phyloP scores from a whole-genome alignment of 1,284 basidiomycete species.

The Malassezia furfur region DNA sequence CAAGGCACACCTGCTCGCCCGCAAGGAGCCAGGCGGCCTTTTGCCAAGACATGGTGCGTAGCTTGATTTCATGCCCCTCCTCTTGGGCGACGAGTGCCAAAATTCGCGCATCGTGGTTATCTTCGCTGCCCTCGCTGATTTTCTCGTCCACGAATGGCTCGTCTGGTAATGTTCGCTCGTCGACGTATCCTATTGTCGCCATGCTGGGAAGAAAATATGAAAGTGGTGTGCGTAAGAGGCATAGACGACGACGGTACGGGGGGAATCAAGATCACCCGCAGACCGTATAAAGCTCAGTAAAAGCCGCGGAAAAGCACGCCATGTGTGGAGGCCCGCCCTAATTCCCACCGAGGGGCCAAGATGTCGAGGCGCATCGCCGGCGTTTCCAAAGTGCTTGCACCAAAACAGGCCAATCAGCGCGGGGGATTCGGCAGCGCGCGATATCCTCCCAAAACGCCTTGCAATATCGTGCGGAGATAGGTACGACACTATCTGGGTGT shows the following conservation, averaged over 20 bases:
- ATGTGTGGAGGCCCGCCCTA: not conserved
- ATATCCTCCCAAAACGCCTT: no score
- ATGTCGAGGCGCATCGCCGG: no score
- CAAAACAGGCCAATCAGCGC: no score
- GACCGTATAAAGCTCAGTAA: no score
- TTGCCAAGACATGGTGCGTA: constrained; percentile 33
- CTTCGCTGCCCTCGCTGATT: not conserved
- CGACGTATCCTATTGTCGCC: not conserved
- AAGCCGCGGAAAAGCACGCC: not conserved
- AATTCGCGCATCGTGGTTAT: not conserved
- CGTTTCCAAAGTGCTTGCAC: no score
- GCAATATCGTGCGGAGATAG: no score
- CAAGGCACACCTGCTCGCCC: constrained; percentile 40
- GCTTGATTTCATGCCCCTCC: constrained; percentile 2
- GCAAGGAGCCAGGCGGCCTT: constrained; percentile 30
- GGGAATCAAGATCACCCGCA: no score
- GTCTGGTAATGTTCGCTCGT: not conserved
- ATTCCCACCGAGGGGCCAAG: no score
- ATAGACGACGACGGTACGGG: no score
- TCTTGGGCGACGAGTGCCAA: not conserved
- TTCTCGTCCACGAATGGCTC: constrained; percentile 3
- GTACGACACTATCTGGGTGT: no score
- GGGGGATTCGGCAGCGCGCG: no score
- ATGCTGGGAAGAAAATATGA: not conserved
- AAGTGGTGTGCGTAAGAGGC: no score